A percentile compares a stretch with the other conserved stretches of the same genome.
phyloP scores from a whole-genome alignment of 163 green algal species.

The Chloromonas sp. region DNA sequence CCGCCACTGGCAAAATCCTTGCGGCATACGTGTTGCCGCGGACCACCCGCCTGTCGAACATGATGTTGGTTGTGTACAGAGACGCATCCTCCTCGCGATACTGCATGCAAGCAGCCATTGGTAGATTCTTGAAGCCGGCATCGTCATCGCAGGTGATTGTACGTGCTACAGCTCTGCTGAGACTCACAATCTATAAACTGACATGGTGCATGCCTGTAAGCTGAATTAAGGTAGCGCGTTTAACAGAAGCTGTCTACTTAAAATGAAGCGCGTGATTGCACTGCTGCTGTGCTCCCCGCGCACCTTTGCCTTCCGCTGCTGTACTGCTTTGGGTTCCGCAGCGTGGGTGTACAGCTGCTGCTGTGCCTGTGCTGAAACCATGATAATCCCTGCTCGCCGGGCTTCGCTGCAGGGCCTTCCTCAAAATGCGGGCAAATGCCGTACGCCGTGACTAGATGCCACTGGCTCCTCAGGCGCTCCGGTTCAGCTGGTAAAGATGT shows the following conservation, averaged over 20 bases:
- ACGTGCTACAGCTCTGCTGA: too few relatives aligned
- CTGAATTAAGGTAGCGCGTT: too few relatives aligned
- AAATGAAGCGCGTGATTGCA: too few relatives aligned
- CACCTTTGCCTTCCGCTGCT: constrained; percentile 47
- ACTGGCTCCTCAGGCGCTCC: background rate
- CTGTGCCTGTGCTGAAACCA: constrained; percentile 33
- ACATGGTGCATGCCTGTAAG: too few relatives aligned
- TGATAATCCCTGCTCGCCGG: constrained; percentile 4
- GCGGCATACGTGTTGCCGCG: constrained; percentile 80
- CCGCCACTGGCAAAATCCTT: constrained; percentile 56
- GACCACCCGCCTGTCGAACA: constrained; percentile 81
- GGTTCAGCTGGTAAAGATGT: background rate
- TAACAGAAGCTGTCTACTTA: too few relatives aligned
- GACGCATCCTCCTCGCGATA: constrained; percentile 38
- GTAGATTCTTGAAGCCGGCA: too few relatives aligned
- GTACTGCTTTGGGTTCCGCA: constrained; percentile 52
- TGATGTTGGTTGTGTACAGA: constrained; percentile 58
- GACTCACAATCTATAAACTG: too few relatives aligned
- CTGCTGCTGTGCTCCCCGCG: background rate
- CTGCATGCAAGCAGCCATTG: constrained; percentile 13
- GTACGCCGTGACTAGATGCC: background rate
- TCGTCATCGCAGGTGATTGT: too few relatives aligned
- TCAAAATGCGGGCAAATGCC: background rate
- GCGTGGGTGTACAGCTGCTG: constrained; percentile 59
- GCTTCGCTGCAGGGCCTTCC: background rate